Evolutionary conservation across 495 filamentous ascomycete genomes (phyloP), one percentile per base, ranked within the genome.

Genomic region (Aspergillus asperescens): DNA sequence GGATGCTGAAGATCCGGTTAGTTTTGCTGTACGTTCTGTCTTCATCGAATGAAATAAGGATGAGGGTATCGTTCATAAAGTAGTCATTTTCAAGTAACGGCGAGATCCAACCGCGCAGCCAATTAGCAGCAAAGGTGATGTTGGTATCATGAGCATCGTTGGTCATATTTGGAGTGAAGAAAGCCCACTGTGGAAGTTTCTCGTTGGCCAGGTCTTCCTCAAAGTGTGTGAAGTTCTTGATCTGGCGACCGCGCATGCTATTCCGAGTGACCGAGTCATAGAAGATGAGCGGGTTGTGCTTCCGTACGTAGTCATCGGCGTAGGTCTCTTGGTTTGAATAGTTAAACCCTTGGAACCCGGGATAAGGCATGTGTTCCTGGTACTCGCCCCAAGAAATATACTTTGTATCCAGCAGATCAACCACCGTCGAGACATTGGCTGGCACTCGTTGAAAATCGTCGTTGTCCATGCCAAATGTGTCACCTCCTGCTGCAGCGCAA

Each of bases 111-210:
- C 49, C 61, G 16, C 72, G 72, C 4, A 80, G 68, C 81, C 81
- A 89, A 5, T 60, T 57, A 4, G 78, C 80, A 5, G 81, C 80
- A 48, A 79, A 73, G 25, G 77, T 80, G 48, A 89, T 75, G 63
- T 76, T 72, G 44, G 78, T 81, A 63, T 90, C 85, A 58, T 90
- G 85, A 20, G 78, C 86, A 61, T 86, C 83, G 54, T 85, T 81
- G 54, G 81, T 75, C 85, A 89, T 87, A 72, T 88, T 88, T 12
- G 86, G 86, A 13, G 85, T 89, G 51, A 88, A 79, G 64, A 88
- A 88, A 57, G 80, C 77, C 81, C 82, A 86, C 63, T 89, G 86
- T 10, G 85, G 85, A 8, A 89, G 74, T 20, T 67, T 72, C 40
- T 80, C 60, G 46, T 72, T 65, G 47, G 74, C 66, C 20, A 87